Evolutionary conservation across 2,329 filamentous ascomycete species (phyloP), one percentile per base, ranked within the genome.

Genomic region (Pseudopithomyces maydicus): DNA sequence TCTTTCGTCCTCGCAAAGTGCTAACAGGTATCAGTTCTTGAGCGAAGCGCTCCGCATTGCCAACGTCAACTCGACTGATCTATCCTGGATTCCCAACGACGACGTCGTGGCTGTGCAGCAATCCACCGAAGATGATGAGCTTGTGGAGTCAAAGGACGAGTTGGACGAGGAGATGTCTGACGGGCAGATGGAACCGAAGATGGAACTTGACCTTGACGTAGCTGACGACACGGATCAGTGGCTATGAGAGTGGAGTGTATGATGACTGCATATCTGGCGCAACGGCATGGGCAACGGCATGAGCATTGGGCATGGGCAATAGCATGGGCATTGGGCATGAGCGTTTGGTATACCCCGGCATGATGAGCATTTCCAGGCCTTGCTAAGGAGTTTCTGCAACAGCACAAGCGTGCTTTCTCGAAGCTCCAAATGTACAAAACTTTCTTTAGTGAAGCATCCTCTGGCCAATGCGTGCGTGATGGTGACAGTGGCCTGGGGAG

Each of bases 51-150:
- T 82, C 42, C 77, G 82, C 19, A 84, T 92, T 39, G 85, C 88
- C 0, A 84, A 86, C 6, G 77, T 91, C 11, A 87, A 84, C 41
- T 84, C 83, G 44, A 79, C 92, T 12, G 87, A 91, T 53, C 73
- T 91, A 38, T 74, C 83, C 1, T 94, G 90, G 90, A 81, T 83
- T n/a, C 62, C 70, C 8, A 75, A 74, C 33, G 63, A 66, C 35
- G 63, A 66, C 35, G 64, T 62, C 1, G 61, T 65, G 23, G 63
- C 59, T 17, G 61, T 62, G 6, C 46, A 65, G 11, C 49, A 54
- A 42, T 47, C 59, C 6, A 48, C 52, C 14, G 49, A 49, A 22
- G n/a, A 20, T 14, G 52, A 22, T 29, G 36, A 45, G 43, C 19
- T 29, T 14, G 14, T 42, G 17, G 46, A 45, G 2, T 17, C 20